Evolutionary conservation across 257 asterid species (phyloP), one percentile per base, ranked within the genome.

Genomic region (Capsicum pubescens): DNA sequence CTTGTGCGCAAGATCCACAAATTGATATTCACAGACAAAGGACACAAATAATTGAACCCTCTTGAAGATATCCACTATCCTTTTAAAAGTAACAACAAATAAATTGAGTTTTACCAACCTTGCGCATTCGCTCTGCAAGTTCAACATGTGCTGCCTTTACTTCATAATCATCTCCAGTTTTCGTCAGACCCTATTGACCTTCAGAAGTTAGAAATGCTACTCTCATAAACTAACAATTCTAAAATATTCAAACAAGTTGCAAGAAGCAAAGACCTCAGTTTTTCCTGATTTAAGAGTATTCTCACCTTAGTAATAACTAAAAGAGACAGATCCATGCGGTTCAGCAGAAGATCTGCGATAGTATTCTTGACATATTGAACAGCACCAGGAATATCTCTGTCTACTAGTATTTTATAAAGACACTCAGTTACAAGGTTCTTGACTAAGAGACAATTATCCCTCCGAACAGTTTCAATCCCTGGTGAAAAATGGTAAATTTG

Each of bases 111-210:
- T 56, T 87, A 81, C 91, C 82, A 84, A 93, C 99, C 97, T 97
- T 97, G 76, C 98, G 99, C 99, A 97, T 93, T 82, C 99, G 92
- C 86, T 97, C 99, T 4, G 99, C 99, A 82, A 97, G 97, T 88
- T 95, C 99, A 85, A 93, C 98, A 84, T 97, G 99, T 78, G 98
- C 99, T 82, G 99, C 85, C 90, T 97, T 97, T 70, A 97, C 99
- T 92, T 93, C 99, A 90, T 97, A 97, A 90, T 93, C 95, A 64
- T 97, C 97, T 88, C 99, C 99, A 17, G 94, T 93, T 92, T 97
- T 97, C 21, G 99, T 97, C 80, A 97, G 97, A 87, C 99, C 99
- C 99, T 96, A 68, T 80, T 58, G 44, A 58, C 59, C 26, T 42
- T 67, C 74, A 54, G 81, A 12, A 76, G 81, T 76, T 76, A 76